Evolutionary conservation across 345 rosid genomes (phyloP), one percentile per base, ranked within the genome.

Genomic region (Hibiscus mutabilis): DNA sequence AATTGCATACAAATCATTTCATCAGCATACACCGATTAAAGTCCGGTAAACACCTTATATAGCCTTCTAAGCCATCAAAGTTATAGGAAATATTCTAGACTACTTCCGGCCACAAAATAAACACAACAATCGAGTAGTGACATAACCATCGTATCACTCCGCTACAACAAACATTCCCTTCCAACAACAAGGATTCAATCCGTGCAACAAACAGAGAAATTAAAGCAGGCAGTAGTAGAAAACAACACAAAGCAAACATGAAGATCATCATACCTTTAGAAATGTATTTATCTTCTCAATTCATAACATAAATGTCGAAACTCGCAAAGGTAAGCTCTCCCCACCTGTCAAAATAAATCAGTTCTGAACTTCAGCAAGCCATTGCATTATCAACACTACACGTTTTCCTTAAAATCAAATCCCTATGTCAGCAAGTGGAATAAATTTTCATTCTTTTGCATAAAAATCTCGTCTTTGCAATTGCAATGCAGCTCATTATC

Each of bases 261-360:
- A 29, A 29, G 33, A 29, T 2, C 33, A 69, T 18, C 69, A 69
- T 76, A 88, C 92, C 87, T 86, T 76, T 81, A 37, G 78, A 76
- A 18, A 77, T 73, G 63, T 79, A 70, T 71, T 83, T 85, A 67
- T 84, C 88, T 64, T 81, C 88, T 64, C 79, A 31, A 57, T 88
- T 86, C 89, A 86, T 88, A 66, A 52, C 65, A 46, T 66, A 73
- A 68, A 76, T 47, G 79, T 60, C 40, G 40, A 35, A 24, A 57
- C 73, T 46, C 61, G 68, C 78, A 76, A 44, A 2, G 40, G 40
- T 35, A 5, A 35, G 40, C 40, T 44, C 49, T 1, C 14, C 49
- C 49, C 61, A 79, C 83, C 67, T 76, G 81, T 60, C 57, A 74
- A 66, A 59, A 69, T 16, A 13, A 72, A 46, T 56, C 52, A 77